Base-by-base conservation (phyloP, 306 rosid species). In the Prunus armeniaca region DNA sequence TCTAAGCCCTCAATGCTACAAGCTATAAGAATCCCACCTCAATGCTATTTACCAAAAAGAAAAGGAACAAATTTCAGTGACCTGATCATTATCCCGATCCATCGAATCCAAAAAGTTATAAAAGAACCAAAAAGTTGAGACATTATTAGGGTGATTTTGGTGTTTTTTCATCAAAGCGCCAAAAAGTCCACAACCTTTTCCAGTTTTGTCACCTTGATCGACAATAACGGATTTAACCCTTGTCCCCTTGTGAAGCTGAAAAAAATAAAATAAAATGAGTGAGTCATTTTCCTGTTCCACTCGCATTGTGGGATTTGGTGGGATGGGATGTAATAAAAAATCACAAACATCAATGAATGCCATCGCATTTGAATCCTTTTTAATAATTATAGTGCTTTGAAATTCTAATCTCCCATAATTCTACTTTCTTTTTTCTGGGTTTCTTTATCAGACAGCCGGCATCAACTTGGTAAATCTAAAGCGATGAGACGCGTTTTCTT, bases 361-460 rank as follows among this genome's bases (percentile, higher is more conserved):
- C 2, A 5, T 12, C 9, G 5, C n/a, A 61, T 12, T 61, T 5
- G 38, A 12, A 9, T 30, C 47, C 14, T 77, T 41, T 57, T 79
- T 69, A 60, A 19, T 70, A 82, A 83, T 85, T 60, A 78, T 80
- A 43, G 54, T 71, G 52, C 74, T 71, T 84, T 88, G 89, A 86
- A 86, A 88, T 77, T 80, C 76, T 75, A 54, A 69, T 65, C 43
- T 22, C 60, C 67, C 75, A 72, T 82, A 22, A 78, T 82, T 9
- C 4, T 66, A 49, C 77, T 32, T 28, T 65, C 1, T 11, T 71
- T 38, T 38, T 38, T 7, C 9, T 38, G 43, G 43, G 43, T 38
- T 7, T 38, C 43, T 82, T 81, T 68, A 77, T 52, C 78, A 58
- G 74, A 82, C 83, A 86, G 56, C 82, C 43, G 66, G 67, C 71